These are phyloP conservation scores for Cutaneotrichosporon sp. DNA, from an alignment of 1,284 basidiomycete species.

Conservation along the genomic window DNA sequence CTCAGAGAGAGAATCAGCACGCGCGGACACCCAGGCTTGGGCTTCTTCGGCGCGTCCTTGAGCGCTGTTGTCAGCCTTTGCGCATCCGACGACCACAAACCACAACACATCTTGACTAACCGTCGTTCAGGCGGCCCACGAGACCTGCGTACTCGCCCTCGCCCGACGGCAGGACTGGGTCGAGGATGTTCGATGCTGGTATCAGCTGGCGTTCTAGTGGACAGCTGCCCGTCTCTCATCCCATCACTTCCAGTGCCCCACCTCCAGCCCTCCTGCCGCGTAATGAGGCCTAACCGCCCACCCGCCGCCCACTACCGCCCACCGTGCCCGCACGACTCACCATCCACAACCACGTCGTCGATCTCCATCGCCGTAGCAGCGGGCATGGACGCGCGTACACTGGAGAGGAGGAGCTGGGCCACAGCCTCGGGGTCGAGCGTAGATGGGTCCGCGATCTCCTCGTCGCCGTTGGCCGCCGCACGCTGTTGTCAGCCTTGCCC, in stretches of 20 bases:
- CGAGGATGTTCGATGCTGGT: slow-evolving; percentile 5
- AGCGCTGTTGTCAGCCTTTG: slow-evolving; percentile 16
- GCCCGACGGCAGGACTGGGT: not conserved
- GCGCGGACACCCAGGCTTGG: slow-evolving; percentile 36
- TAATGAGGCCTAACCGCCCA: no score
- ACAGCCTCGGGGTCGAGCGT: slow-evolving; percentile 30
- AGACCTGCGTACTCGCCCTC: slow-evolving; percentile 18
- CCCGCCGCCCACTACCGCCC: not conserved
- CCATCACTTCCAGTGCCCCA: not conserved
- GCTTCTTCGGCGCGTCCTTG: slow-evolving; percentile 31
- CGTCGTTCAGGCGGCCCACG: slow-evolving; percentile 17
- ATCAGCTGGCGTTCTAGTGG: not conserved
- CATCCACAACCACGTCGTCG: slow-evolving; percentile 41
- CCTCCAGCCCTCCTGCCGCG: no score
- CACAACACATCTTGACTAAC: slow-evolving; percentile 5
- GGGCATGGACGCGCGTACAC: slow-evolving; percentile 41
- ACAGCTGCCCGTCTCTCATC: not conserved
- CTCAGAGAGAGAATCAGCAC: slow-evolving; percentile 53
- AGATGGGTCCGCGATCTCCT: slow-evolving; percentile 24
- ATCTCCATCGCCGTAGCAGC: slow-evolving; percentile 48
- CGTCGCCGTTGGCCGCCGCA: slow-evolving; percentile 5
- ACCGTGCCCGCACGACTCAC: slow-evolving; percentile 21
- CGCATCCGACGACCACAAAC: not conserved
- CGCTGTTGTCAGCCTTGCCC: no score
- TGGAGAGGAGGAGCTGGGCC: slow-evolving; percentile 33